phyloP scores from a whole-genome alignment of 169 alveolate species.

The Plasmodium vinckei region DNA sequence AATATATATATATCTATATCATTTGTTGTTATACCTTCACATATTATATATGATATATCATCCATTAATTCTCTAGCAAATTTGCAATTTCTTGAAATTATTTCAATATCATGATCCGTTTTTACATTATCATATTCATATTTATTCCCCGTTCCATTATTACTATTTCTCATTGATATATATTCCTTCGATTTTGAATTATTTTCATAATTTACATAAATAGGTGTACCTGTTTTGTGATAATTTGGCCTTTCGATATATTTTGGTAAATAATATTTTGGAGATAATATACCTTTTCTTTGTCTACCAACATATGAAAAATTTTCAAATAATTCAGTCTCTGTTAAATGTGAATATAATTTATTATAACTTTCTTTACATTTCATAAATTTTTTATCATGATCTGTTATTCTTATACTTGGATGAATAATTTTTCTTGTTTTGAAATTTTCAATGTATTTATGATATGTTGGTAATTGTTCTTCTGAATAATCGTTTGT shows the following conservation, averaged over 20 bases:
- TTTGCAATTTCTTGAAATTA: constrained; percentile 78
- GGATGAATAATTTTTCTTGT: constrained; percentile 61
- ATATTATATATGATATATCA: constrained; percentile 72
- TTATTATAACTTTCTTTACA: constrained; percentile 55
- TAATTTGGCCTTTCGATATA: constrained; percentile 80
- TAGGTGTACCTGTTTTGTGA: constrained; percentile 80
- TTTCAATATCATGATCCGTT: constrained; percentile 77
- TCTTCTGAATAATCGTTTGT: constrained; percentile 57
- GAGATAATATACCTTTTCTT: constrained; percentile 80
- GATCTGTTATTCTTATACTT: constrained; percentile 44
- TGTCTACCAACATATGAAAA: constrained; percentile 76
- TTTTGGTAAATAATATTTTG: constrained; percentile 78
- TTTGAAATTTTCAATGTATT: constrained; percentile 46
- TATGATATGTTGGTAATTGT: constrained; percentile 47
- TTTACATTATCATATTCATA: constrained; percentile 78
- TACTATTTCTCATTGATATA: constrained; percentile 13
- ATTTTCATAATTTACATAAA: constrained; percentile 77
- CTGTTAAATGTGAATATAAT: constrained; percentile 37
- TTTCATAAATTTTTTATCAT: constrained; percentile 38
- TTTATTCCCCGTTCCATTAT: neutral
- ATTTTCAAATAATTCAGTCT: constrained; percentile 32
- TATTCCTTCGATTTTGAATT: too few species aligned
- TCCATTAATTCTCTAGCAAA: constrained; percentile 84
- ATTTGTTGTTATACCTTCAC: constrained; percentile 84
- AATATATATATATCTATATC: constrained; percentile 80